Conservation (phyloP, 192 early-diverging fungal species). For the Spizellomyces sp. region DNA sequence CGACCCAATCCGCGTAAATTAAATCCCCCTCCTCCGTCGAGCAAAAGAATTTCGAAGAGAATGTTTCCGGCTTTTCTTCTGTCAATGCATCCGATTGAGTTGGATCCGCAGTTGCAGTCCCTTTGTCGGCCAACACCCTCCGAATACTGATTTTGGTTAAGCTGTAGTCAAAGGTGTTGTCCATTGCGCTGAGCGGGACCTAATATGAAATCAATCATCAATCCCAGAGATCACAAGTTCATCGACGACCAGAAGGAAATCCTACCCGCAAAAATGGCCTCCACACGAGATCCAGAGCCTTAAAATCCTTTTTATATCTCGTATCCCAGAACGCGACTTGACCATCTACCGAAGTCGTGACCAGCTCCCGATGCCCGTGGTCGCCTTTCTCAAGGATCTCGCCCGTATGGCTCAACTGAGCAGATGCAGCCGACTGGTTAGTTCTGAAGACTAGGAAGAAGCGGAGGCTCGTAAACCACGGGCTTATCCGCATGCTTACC, state of each 20-base stretch:
- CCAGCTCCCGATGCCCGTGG: slow-evolving; percentile 54
- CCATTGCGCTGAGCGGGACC: slow-evolving; percentile 59
- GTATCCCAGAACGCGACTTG: slow-evolving; percentile 63
- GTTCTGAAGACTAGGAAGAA: too few relatives aligned
- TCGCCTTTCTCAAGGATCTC: slow-evolving; percentile 50
- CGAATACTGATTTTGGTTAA: slow-evolving; percentile 51
- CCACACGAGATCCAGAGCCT: slow-evolving; percentile 59
- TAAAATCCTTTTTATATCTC: slow-evolving; percentile 59
- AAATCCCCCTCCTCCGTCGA: slow-evolving; percentile 68
- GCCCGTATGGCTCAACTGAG: slow-evolving; percentile 43
- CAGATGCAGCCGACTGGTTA: too few relatives aligned
- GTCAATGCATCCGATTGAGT: not conserved
- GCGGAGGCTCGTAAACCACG: not conserved
- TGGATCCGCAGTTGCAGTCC: not conserved
- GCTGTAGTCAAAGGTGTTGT: slow-evolving; percentile 66
- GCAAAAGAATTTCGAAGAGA: slow-evolving; percentile 57
- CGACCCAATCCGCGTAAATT: slow-evolving; percentile 61
- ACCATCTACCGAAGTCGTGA: slow-evolving; percentile 59
- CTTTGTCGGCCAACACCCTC: not conserved
- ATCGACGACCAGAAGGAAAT: not conserved
- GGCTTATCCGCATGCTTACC: slow-evolving; percentile 23
- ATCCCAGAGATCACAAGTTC: not conserved
- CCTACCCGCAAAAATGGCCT: slow-evolving; percentile 56
- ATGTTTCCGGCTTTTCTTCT: slow-evolving; percentile 31
- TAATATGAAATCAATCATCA: not conserved